phyloP scores from a whole-genome alignment of 1,139 yeast genomes.

The Saccharomyces pastorianus region DNA sequence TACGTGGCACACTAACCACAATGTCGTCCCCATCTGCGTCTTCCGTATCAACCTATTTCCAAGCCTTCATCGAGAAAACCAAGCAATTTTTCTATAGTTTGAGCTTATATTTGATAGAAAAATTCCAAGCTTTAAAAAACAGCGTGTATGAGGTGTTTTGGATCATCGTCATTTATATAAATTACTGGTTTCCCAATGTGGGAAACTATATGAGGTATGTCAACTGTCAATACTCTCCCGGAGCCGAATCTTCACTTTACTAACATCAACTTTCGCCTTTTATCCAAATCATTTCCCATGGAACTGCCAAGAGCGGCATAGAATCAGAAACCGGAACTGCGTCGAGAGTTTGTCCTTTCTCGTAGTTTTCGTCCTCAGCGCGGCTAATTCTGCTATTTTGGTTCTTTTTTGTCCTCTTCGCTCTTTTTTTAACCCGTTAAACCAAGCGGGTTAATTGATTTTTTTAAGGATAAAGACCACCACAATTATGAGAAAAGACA shows the following conservation, averaged over 20 bases:
- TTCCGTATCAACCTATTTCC: not conserved
- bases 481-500: not conserved
- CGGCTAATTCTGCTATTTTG: not conserved
- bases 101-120: not conserved
- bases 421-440: not conserved
- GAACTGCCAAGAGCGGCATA: not conserved
- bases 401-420: not conserved
- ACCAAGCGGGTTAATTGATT: not conserved
- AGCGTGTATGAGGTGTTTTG: slow-evolving; percentile 9
- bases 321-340: not conserved
- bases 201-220: slow-evolving; percentile 11
- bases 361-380: not conserved
- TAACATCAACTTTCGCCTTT: not conserved
- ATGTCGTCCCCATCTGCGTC: not conserved
- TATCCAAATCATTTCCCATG: not conserved
- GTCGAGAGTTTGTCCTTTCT: not conserved
- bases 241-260: not conserved
- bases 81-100: not conserved
- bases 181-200: slow-evolving; percentile 12
- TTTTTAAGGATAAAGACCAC: not conserved
- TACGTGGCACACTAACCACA: not conserved
- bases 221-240: not conserved
- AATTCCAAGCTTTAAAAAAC: not conserved
- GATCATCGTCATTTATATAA: slow-evolving; percentile 9
- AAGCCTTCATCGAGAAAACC: not conserved